Evolutionary conservation across 345 rosid genomes (phyloP).

Genomic region (Salix koriyanagi): DNA sequence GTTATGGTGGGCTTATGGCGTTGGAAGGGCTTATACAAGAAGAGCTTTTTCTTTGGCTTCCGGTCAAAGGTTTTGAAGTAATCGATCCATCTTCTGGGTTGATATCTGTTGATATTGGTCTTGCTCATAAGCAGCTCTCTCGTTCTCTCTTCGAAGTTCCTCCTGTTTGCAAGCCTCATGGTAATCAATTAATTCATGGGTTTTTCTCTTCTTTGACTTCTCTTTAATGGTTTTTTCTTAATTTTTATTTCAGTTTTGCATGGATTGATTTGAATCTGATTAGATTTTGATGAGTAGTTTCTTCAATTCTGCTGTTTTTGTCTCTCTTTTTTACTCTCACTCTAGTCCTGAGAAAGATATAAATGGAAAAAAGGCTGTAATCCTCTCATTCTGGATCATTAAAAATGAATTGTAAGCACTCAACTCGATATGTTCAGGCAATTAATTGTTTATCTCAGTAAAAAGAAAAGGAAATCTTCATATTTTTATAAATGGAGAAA

Average conservation of each 20-base stretch:
- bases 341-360: not conserved
- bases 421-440: not conserved
- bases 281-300: not conserved
- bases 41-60: constrained; percentile 86
- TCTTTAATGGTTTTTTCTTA: not conserved
- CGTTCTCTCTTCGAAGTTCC: constrained; percentile 86
- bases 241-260: not conserved
- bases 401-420: not conserved
- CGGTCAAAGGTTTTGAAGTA: constrained; percentile 69
- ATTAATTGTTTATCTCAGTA: not conserved
- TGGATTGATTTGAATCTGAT: not conserved
- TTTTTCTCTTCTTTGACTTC: not conserved
- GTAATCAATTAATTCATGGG: constrained; percentile 8
- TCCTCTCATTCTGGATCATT: not conserved
- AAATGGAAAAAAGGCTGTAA: no score
- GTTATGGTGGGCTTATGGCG: constrained; percentile 78
- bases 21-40: constrained; percentile 71
- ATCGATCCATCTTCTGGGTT: constrained; percentile 78
- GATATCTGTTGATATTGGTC: constrained; percentile 72
- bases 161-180: constrained; percentile 67
- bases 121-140: constrained; percentile 79
- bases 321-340: not conserved
- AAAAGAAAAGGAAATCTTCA: not conserved
- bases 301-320: not conserved
- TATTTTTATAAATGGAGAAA: not conserved